Evolutionary conservation across 75 land plant species (phyloP).

Genomic region (Sequoiadendron giganteum): DNA sequence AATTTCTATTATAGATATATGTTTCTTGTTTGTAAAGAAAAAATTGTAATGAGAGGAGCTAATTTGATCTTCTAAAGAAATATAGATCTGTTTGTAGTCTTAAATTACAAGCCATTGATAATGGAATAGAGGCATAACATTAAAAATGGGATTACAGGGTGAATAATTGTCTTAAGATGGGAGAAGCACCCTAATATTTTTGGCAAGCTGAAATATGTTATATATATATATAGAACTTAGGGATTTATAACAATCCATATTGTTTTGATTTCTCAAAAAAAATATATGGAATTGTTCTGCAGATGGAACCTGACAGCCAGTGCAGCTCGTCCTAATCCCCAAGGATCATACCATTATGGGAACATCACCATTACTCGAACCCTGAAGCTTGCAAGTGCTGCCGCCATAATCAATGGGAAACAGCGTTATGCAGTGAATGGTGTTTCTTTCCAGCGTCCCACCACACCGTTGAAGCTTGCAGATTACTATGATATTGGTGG

Average conservation of each 20-base stretch:
- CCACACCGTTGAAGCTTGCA: constrained; percentile 89
- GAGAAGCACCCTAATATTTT: background rate
- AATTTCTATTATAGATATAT: background rate
- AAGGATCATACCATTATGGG: constrained; percentile 83
- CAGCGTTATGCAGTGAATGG: constrained; percentile 66
- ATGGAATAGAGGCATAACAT: background rate
- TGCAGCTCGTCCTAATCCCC: constrained; percentile 83
- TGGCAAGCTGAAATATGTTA: background rate
- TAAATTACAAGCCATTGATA: background rate
- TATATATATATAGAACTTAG: background rate
- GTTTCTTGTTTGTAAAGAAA: background rate
- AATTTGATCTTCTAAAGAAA: background rate
- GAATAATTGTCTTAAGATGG: background rate
- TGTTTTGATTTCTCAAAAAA: background rate
- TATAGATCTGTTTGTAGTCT: background rate
- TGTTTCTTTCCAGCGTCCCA: constrained; percentile 54
- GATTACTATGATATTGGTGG: constrained; percentile 73
- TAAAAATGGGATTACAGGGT: background rate
- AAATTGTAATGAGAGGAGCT: background rate
- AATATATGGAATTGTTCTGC: background rate
- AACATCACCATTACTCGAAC: constrained; percentile 54
- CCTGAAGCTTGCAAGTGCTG: constrained; percentile 41
- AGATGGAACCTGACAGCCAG: constrained; percentile 77
- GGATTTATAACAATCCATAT: background rate
- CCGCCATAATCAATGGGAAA: constrained; percentile 39